Evolutionary conservation across 768 basidiomycete genomes (phyloP).

Genomic region (Lactarius pseudohatsudake): DNA sequence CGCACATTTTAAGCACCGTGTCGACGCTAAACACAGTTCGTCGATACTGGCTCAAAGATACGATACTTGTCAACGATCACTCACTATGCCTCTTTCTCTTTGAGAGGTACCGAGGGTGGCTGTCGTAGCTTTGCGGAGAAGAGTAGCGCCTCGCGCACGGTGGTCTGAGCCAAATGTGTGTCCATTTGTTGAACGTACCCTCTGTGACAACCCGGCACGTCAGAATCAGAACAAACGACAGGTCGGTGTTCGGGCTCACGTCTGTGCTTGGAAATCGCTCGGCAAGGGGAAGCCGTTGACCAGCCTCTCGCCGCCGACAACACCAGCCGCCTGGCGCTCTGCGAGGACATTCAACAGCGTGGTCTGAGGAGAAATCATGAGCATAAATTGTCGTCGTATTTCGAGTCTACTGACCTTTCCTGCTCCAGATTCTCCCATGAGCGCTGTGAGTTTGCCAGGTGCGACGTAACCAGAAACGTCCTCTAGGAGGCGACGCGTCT

Average conservation of each 20-base stretch:
- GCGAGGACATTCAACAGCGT: slow-evolving; percentile 52
- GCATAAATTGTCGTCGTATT: background rate
- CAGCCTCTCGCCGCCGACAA: slow-evolving; percentile 44
- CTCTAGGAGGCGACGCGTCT: slow-evolving; percentile 53
- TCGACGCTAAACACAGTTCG: slow-evolving; percentile 42
- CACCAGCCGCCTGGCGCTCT: slow-evolving; percentile 40
- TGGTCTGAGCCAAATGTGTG: slow-evolving; percentile 70
- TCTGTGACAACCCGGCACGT: slow-evolving; percentile 35
- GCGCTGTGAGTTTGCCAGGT: slow-evolving; percentile 76
- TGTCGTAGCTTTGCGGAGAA: slow-evolving; percentile 83
- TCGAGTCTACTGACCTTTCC: slow-evolving; percentile 42
- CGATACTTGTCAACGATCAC: slow-evolving; percentile 32
- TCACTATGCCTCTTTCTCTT: slow-evolving; percentile 79
- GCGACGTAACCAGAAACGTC: slow-evolving; percentile 78
- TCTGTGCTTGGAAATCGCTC: slow-evolving; percentile 55
- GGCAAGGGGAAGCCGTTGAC: slow-evolving; percentile 48
- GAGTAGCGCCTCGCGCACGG: slow-evolving; percentile 76
- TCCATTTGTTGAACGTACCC: slow-evolving; percentile 90
- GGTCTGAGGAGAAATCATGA: slow-evolving; percentile 37
- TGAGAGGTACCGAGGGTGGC: slow-evolving; percentile 58
- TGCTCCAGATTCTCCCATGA: slow-evolving; percentile 65
- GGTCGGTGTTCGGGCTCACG: slow-evolving; percentile 37
- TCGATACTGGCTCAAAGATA: background rate
- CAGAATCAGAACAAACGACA: slow-evolving; percentile 40
- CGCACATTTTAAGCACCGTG: slow-evolving; percentile 59